These are phyloP conservation scores for Hyaloscypha finlandica DNA, from an alignment of 495 filamentous ascomycete species.

Conservation along the genomic window DNA sequence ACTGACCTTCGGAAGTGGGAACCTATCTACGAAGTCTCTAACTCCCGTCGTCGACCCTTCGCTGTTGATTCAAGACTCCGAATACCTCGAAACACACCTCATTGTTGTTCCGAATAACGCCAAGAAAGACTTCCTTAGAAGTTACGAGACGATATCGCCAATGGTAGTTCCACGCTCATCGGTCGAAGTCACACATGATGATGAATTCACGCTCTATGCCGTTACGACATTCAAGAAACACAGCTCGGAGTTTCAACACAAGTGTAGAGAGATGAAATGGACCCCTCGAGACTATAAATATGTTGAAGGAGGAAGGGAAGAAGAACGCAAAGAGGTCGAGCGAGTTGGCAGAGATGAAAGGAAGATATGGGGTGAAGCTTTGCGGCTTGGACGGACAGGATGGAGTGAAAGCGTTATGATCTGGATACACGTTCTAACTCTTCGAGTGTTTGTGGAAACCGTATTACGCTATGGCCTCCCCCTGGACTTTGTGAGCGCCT, in stretches of 20 bases:
- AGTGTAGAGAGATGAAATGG: slow-evolving; percentile 88
- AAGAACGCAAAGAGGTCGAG: slow-evolving; percentile 82
- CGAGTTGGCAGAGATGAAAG: slow-evolving; percentile 76
- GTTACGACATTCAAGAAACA: slow-evolving; percentile 94
- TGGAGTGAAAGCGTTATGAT: slow-evolving; percentile 96
- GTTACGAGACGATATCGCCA: slow-evolving; percentile 82
- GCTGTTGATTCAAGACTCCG: slow-evolving; percentile 80
- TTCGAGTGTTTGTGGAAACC: slow-evolving; percentile 96
- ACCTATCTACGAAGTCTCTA: slow-evolving; percentile 91
- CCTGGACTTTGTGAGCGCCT: slow-evolving; percentile 78
- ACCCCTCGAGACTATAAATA: slow-evolving; percentile 93
- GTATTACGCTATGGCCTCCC: slow-evolving; percentile 92
- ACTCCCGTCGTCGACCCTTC: slow-evolving; percentile 80
- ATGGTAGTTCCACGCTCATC: slow-evolving; percentile 89
- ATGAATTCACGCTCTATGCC: slow-evolving; percentile 84
- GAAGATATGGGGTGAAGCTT: slow-evolving; percentile 88
- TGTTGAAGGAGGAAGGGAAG: slow-evolving; percentile 82
- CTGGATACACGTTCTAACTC: slow-evolving; percentile 86
- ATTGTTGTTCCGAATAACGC: slow-evolving; percentile 78
- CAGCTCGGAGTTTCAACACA: slow-evolving; percentile 80
- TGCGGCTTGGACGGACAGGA: slow-evolving; percentile 79
- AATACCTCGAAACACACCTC: slow-evolving; percentile 95
- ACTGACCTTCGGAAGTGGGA: slow-evolving; percentile 62
- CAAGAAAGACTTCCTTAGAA: slow-evolving; percentile 82
- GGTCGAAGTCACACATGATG: slow-evolving; percentile 72